Evolutionary conservation across 2,329 filamentous ascomycete species (phyloP), one percentile per base, ranked within the genome.

Genomic region (Pezicula rhizophila): DNA sequence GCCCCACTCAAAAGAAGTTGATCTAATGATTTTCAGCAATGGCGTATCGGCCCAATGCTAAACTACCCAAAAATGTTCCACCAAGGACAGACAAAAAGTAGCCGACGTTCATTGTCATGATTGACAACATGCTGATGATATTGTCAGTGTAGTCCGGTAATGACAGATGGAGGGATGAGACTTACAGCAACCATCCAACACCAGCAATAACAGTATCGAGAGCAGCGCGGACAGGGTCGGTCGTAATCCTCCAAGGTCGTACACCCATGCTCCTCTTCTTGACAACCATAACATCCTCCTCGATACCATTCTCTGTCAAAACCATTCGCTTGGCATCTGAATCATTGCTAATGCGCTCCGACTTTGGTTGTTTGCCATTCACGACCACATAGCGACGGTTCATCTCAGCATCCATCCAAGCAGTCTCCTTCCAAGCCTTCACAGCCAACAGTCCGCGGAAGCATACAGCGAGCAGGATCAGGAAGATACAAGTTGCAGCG

Each of bases 401-500:
- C 61, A 88, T 73, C 59, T 91, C 88, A 26, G 70, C 70, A 64
- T 87, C 82, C 42, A 85, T 69, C 84, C 89, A 95, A 40, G 73
- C 70, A 56, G 72, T 63, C 67, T 78, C 79, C 65, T 70, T 77
- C 67, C 72, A 81, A 70, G 70, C 80, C 64, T 89, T 89, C 59
- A 79, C 73, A 2, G 90, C 90, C 45, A 92, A 71, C 14, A 96
- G 73, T 17, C 74, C 70, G 46, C 91, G 86, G 62, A 85, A 82
- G 49, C 85, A 61, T 52, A 84, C 73, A 52, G 83, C 84, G 45
- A 97, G 82, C 40, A 86, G 59, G 64, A 96, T 83, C 51, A 96
- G 78, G 70, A 96, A 96, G 66, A 96, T 87, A 73, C 92, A 95
- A 25, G 89, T 95, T 48, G 82, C 92, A 2, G 89, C 89, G 68